A percentile compares a stretch with the other conserved stretches of the same genome.
phyloP scores from a whole-genome alignment of 805 yeast species.

The Ogataea philodendri region DNA sequence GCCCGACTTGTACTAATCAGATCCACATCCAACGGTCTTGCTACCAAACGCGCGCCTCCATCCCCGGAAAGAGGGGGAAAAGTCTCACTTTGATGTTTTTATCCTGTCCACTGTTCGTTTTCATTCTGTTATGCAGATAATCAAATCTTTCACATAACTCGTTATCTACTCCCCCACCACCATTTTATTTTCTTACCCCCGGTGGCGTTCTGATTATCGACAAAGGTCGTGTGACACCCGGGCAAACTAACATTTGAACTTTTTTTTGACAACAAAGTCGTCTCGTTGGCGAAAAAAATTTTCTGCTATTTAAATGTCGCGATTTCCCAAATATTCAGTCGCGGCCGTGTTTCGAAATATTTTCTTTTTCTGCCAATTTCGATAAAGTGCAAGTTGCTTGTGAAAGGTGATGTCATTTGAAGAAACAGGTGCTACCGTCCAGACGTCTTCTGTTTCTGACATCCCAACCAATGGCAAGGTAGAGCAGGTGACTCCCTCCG shows the following conservation, averaged over 20 bases:
- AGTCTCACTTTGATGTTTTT: too few relatives aligned
- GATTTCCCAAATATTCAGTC: constrained; percentile 23
- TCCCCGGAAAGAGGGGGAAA: too few relatives aligned
- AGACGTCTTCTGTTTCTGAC: constrained; percentile 16
- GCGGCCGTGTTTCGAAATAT: constrained; percentile 11
- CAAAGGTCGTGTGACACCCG: constrained; percentile 5
- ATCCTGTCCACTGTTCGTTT: too few relatives aligned
- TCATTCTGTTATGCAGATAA: too few relatives aligned
- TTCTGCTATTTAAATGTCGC: constrained; percentile 25
- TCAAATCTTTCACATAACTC: too few relatives aligned
- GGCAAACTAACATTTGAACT: background rate
- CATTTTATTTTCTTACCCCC: constrained; percentile 5
- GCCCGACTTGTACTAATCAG: too few relatives aligned
- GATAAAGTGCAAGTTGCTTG: constrained; percentile 13
- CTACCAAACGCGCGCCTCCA: background rate
- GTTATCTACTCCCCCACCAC: too few relatives aligned
- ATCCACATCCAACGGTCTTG: too few relatives aligned
- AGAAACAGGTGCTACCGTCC: constrained; percentile 22
- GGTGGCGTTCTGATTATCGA: constrained; percentile 8
- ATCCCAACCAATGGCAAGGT: constrained; percentile 14
- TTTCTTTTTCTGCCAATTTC: constrained; percentile 20
- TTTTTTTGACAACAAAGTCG: constrained; percentile 5
- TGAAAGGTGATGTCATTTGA: constrained; percentile 31
- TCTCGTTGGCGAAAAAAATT: constrained; percentile 16
- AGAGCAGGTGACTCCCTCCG: too few relatives aligned